Base-by-base conservation (phyloP, 2,329 filamentous ascomycete species). In the Claviceps pazoutovae region DNA sequence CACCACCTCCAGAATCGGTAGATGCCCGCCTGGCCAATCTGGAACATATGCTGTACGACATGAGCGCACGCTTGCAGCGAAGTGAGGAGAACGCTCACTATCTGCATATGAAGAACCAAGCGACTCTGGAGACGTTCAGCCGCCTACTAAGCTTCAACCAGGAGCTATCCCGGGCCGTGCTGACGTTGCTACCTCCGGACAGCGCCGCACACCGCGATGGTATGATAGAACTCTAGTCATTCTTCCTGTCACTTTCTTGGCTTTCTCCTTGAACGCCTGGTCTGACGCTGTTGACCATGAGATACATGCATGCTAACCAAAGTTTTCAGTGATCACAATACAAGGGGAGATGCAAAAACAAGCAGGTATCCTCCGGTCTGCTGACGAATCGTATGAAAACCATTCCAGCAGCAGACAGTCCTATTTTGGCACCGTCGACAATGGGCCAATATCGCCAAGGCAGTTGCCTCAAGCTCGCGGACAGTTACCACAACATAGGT, bases 71-170 rank as follows among this genome's bases (percentile, higher is more conserved):
- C 56, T 72, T 97, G 52, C 78, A 85, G 60, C 82, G 90, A 54
- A 86, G 85, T 55, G 93, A 97, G 64, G 91, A 97, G 61, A 83
- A 78, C 48, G 83, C 87, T 51, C 80, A 87, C 50, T 82, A 84
- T 58, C 77, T 96, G 69, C 86, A 84, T 59, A 74, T 86, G 56
- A 91, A 85, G 67, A 89, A 88, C 63, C 86, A 93, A 62, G 78
- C 83, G 14, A 77, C 94, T 60, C 81, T 88, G 63, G 91, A 97
- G 53, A 84, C 86, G 19, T 75, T 97, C 59, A 74, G 79, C 56
- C 83, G 86, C 5, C 61, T 82, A 52, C 68, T 78, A 41, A 73
- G 93, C 69, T 88, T 89, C 74, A 94, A 88, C 63, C 84, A 90
- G 62, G 89, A 95, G 50, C 76, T 96, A 55, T 84, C 88, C 7